Evolutionary conservation across 73 alveolate genomes (phyloP), one percentile per base, ranked within the genome.

Genomic region (Diophrys appendiculata): DNA sequence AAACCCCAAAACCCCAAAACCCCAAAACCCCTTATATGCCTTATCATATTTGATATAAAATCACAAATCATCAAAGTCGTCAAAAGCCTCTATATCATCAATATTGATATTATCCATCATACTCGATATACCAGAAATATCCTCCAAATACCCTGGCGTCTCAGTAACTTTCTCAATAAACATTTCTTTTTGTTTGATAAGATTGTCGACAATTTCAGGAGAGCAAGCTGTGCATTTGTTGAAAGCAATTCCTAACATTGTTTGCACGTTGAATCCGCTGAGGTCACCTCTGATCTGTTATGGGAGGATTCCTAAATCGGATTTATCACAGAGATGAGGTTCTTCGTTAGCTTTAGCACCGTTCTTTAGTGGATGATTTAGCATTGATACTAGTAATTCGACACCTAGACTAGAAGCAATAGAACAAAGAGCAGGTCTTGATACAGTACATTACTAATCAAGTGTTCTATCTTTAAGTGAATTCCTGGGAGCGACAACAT

Each of bases 361-460:
- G 72, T 94, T 86, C 74, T 77, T 88, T 18, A 89, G 80, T 27
- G 98, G 97, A 80, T 92, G 95, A 81, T 97, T 97, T 22, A 94
- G 73, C 69, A 92, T 81, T 54, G 97, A 84, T 72, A 93, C 88
- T 33, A 96, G 91, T 52, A 97, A 80, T 78, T 97, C 99, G 13
- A 92, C 91, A 29, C 98, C 96, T 33, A 94, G 75, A 31, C 98
- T 93, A 56, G 96, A 77, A 29, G 99, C 97, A 27, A 95, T 82
- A 78, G 93, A 92, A 25, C 98, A 92, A 31, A 97, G 92, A 8
- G 99, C 99, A 28, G 99, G 99, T 67, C 99, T 81, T 2, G 99
- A 91, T 29, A 97, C 98, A 30, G 99, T 97, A 72, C 99, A 97
- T 81, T 95, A 92, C 80, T 97, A 94, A 75, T 97, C 99, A 34